phyloP scores from a whole-genome alignment of 148 eudicot species.

The Polygonum maritimum region DNA sequence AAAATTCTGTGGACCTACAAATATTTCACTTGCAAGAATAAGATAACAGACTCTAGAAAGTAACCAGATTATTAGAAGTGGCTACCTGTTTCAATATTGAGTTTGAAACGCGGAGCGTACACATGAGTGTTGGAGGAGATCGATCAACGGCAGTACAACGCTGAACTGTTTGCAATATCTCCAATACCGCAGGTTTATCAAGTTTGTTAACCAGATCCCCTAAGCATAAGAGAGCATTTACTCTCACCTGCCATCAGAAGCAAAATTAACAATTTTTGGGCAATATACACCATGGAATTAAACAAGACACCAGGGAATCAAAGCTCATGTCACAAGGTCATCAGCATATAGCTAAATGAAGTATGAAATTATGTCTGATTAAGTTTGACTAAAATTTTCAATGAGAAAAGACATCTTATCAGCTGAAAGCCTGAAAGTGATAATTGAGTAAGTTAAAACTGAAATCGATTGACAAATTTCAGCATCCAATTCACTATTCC shows the following conservation, averaged over 20 bases:
- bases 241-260: slow-evolving; percentile 72
- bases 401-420: neutral
- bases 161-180: slow-evolving; percentile 74
- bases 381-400: neutral
- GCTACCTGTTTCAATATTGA: slow-evolving; percentile 82
- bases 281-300: neutral
- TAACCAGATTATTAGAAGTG: neutral
- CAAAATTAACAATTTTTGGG: neutral
- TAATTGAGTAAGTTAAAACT: neutral
- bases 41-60: neutral
- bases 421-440: neutral
- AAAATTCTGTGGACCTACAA: neutral
- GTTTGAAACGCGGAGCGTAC: slow-evolving; percentile 85
- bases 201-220: slow-evolving; percentile 73
- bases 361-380: neutral
- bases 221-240: slow-evolving; percentile 83
- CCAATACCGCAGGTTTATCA: slow-evolving; percentile 66
- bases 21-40: neutral
- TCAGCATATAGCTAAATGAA: neutral
- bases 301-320: neutral
- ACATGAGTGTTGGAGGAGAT: slow-evolving; percentile 96
- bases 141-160: slow-evolving; percentile 94
- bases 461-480: neutral
- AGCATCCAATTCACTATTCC: neutral
- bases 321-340: neutral